Percentiles rank a stretch among this genome's conserved stretches.
These are phyloP conservation scores for Mycosphaerella sp. DNA, from an alignment of 2,329 filamentous ascomycete genomes.

Conservation along the genomic window DNA sequence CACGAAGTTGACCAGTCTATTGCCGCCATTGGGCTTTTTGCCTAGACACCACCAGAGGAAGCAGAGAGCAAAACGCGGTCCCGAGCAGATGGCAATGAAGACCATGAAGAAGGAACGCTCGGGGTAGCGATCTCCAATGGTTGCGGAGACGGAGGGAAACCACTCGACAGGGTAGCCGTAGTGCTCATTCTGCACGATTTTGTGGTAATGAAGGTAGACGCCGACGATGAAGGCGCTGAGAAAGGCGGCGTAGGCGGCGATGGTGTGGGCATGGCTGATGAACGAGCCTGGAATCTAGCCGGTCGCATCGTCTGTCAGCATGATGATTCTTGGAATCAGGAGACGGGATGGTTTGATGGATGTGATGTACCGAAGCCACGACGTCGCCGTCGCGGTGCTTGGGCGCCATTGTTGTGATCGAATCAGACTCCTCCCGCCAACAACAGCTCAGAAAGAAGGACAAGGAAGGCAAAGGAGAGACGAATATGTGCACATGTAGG, in stretches of 20 bases:
- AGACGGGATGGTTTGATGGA: conserved; percentile 20
- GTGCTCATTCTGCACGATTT: conserved; percentile 89
- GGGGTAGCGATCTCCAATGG: conserved; percentile 94
- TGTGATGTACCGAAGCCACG: conserved; percentile 49
- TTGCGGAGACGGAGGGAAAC: conserved; percentile 51
- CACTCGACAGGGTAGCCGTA: conserved; percentile 54
- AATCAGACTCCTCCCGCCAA: conserved; percentile 9
- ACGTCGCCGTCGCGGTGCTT: conserved; percentile 58
- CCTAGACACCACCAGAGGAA: conserved; percentile 89
- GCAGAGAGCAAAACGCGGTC: conserved; percentile 86
- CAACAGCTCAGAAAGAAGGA: background rate
- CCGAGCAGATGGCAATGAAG: conserved; percentile 93
- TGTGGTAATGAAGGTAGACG: conserved; percentile 74
- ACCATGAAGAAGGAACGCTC: conserved; percentile 96
- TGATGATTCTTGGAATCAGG: background rate
- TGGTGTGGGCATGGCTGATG: conserved; percentile 83
- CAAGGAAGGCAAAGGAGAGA: conserved; percentile 9
- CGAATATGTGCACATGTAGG: background rate
- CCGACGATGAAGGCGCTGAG: conserved; percentile 78
- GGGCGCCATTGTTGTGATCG: conserved; percentile 46
- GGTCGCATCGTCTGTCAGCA: conserved; percentile 1
- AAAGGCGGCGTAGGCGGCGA: conserved; percentile 78
- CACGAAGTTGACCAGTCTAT: conserved; percentile 67
- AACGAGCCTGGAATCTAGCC: conserved; percentile 69
- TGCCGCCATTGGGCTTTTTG: conserved; percentile 57